Conservation (phyloP, 768 basidiomycete genomes). For the Thelephora ganbajun region DNA sequence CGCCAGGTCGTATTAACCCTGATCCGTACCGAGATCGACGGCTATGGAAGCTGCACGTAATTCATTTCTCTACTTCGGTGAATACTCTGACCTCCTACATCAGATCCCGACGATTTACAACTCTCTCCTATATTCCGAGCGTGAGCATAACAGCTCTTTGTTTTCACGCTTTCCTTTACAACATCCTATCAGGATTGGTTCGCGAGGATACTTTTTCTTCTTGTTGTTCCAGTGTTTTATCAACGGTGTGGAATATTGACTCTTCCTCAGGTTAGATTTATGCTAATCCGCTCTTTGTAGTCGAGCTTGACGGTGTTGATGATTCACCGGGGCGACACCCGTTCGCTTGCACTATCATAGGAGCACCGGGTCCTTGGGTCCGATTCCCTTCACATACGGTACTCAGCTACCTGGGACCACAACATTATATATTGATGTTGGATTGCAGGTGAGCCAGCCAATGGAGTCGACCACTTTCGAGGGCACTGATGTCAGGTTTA, state of each 20-base stretch:
- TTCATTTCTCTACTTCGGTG: neutral
- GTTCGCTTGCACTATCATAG: slow-evolving; percentile 62
- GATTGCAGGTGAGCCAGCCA: slow-evolving; percentile 56
- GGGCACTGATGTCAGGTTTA: slow-evolving; percentile 18
- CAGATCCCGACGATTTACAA: slow-evolving; percentile 77
- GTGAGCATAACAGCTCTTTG: slow-evolving; percentile 23
- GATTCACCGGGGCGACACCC: slow-evolving; percentile 47
- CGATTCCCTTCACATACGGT: slow-evolving; percentile 74
- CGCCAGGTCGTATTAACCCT: neutral
- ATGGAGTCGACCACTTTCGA: neutral
- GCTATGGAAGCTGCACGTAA: slow-evolving; percentile 67
- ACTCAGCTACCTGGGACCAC: slow-evolving; percentile 68
- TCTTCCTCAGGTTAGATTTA: slow-evolving; percentile 9
- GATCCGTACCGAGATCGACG: slow-evolving; percentile 44
- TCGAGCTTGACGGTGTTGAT: slow-evolving; percentile 60
- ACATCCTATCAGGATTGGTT: slow-evolving; percentile 46
- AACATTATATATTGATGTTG: slow-evolving; percentile 56
- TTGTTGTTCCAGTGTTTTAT: slow-evolving; percentile 90
- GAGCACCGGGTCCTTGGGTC: slow-evolving; percentile 63
- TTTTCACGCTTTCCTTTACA: slow-evolving; percentile 1
- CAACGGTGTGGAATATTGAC: slow-evolving; percentile 34
- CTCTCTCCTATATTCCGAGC: slow-evolving; percentile 53
- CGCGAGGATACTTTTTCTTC: slow-evolving; percentile 83
- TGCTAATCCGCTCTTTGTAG: slow-evolving; percentile 19
- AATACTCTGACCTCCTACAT: slow-evolving; percentile 3